phyloP scores from a whole-genome alignment of 1,284 basidiomycete species.

The Marasmius fiardii region DNA sequence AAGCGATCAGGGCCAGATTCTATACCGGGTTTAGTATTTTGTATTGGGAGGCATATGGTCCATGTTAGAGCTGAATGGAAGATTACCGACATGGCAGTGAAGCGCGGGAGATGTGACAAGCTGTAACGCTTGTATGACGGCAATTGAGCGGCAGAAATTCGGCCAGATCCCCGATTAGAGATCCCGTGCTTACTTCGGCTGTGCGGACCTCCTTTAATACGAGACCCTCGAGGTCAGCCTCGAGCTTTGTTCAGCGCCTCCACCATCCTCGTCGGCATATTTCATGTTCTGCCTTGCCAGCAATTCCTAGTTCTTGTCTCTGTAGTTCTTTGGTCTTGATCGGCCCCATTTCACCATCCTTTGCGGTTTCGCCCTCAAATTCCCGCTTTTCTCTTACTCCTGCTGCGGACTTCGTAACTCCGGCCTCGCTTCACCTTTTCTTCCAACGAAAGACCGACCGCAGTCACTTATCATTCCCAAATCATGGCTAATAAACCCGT shows the following conservation, averaged over 20 bases:
- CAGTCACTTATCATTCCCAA: conserved; percentile 5
- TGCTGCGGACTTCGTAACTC: conserved; percentile 2
- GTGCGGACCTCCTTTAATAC: conserved; percentile 16
- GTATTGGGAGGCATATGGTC: no score
- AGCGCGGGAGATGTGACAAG: not conserved
- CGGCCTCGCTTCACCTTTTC: conserved; percentile 13
- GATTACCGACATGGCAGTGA: not conserved
- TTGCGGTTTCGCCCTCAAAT: not conserved
- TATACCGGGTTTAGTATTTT: no score
- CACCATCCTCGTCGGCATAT: conserved; percentile 10
- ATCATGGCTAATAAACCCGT: conserved; percentile 45
- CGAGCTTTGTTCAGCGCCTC: conserved; percentile 10
- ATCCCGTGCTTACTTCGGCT: conserved; percentile 15
- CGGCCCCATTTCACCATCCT: not conserved
- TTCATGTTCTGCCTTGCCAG: conserved; percentile 14
- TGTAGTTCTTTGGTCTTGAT: conserved; percentile 10
- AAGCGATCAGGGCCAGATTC: no score
- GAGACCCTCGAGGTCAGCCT: conserved; percentile 4
- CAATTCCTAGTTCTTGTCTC: conserved; percentile 1
- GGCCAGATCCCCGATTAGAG: conserved; percentile 4
- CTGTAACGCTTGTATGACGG: no score
- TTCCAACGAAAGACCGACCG: conserved; percentile 1
- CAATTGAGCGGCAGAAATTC: conserved; percentile 10
- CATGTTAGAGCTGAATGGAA: no score
- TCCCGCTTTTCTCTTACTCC: not conserved